These are phyloP conservation scores for Loxodes magnus DNA, from an alignment of 73 alveolate species.

Conservation along the genomic window DNA sequence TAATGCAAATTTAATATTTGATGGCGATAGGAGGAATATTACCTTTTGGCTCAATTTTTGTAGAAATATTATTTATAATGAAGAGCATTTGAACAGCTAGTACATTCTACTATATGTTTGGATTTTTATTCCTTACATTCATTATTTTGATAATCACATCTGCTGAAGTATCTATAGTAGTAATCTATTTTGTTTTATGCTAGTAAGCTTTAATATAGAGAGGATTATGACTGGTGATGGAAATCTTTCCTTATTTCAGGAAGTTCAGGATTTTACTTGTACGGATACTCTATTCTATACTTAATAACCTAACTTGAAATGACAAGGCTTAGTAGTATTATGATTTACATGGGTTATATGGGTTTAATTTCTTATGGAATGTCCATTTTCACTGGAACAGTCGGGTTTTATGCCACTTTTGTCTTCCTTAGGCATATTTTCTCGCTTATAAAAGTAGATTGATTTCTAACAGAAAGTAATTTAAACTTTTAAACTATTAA, in stretches of 20 bases:
- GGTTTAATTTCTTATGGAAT: constrained; percentile 8
- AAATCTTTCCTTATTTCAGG: constrained; percentile 15
- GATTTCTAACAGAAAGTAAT: too few relatives aligned
- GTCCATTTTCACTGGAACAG: constrained; percentile 19
- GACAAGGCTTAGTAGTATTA: constrained; percentile 11
- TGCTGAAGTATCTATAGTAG: constrained; percentile 26
- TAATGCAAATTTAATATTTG: not conserved
- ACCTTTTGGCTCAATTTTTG: constrained; percentile 29
- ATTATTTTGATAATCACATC: constrained; percentile 15
- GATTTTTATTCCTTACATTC: constrained; percentile 15
- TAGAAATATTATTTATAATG: constrained; percentile 18
- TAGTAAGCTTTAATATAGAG: too few relatives aligned
- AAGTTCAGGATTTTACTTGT: constrained; percentile 19
- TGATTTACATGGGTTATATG: constrained; percentile 22
- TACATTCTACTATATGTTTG: constrained; percentile 16
- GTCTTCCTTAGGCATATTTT: constrained; percentile 11
- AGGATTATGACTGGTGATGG: constrained; percentile 30
- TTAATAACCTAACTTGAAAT: not conserved
- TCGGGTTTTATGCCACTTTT: constrained; percentile 20
- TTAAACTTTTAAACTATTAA: too few relatives aligned
- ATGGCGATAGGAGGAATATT: constrained; percentile 14
- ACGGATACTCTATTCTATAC: constrained; percentile 9
- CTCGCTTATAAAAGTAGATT: constrained; percentile 9
- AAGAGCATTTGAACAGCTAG: constrained; percentile 13
- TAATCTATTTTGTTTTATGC: constrained; percentile 13